A percentile compares a stretch with the other conserved stretches of the same genome.
Conservation (phyloP, 2,329 filamentous ascomycete species). For the Anthostomella pinea region DNA sequence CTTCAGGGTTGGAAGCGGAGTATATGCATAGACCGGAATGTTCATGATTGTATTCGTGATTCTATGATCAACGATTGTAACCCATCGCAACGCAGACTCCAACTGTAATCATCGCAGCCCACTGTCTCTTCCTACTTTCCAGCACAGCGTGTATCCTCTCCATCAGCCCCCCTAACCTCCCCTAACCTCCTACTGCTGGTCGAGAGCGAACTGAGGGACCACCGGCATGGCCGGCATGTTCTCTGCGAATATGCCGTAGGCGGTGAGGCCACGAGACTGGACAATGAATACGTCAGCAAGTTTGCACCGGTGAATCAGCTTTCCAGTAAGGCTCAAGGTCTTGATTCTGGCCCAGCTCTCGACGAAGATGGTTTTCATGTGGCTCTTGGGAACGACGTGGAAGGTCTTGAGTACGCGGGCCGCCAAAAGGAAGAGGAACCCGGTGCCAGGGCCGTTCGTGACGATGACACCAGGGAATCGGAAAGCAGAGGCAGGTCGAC, state of each 20-base stretch:
- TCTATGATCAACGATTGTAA: no score
- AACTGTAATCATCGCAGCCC: no score
- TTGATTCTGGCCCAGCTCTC: slow-evolving; percentile 90
- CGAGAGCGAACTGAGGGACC: slow-evolving; percentile 3
- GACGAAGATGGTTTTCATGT: slow-evolving; percentile 76
- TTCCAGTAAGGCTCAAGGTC: slow-evolving; percentile 80
- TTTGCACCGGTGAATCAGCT: slow-evolving; percentile 50
- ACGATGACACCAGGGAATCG: slow-evolving; percentile 71
- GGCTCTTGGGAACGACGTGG: slow-evolving; percentile 43
- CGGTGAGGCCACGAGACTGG: slow-evolving; percentile 9
- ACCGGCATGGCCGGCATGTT: slow-evolving; percentile 16
- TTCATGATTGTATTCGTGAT: no score
- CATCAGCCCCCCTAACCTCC: no score
- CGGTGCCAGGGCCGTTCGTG: slow-evolving; percentile 86
- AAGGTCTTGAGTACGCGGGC: slow-evolving; percentile 48
- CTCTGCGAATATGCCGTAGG: slow-evolving; percentile 7
- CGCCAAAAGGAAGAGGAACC: slow-evolving; percentile 66
- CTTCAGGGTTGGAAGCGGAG: no score
- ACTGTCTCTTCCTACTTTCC: no score
- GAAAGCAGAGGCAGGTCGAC: slow-evolving; percentile 31
- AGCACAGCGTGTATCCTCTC: no score
- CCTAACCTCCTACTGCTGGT: no score
- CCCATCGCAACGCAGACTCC: no score
- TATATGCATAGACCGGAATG: no score
- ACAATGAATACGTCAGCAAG: slow-evolving; percentile 20